Evolutionary conservation across 257 asterid genomes (phyloP).

Genomic region (Linaria vulgaris): DNA sequence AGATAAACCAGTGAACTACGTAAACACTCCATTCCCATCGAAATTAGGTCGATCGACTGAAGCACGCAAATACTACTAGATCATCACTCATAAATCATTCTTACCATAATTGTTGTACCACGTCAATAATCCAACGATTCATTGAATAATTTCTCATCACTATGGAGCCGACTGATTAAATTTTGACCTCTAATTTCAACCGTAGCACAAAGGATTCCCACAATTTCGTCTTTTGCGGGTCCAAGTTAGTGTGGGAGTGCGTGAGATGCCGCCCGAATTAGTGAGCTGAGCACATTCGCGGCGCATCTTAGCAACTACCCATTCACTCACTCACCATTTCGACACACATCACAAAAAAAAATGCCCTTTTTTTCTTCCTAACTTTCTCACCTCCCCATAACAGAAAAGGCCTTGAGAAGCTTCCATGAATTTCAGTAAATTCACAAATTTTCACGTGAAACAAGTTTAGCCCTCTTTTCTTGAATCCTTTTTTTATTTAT

Average conservation of each 20-base stretch:
- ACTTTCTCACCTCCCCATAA: conserved; percentile 25
- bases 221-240: conserved; percentile 17
- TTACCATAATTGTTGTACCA: too few relatives aligned
- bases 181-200: too few relatives aligned
- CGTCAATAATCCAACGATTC: too few relatives aligned
- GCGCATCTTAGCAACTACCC: conserved; percentile 34
- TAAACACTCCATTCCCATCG: too few relatives aligned
- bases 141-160: too few relatives aligned
- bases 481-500: conserved; percentile 14
- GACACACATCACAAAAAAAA: conserved; percentile 12
- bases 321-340: conserved; percentile 25
- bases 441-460: conserved; percentile 17
- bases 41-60: too few relatives aligned
- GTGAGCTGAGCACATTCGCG: conserved; percentile 25
- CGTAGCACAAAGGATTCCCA: too few relatives aligned
- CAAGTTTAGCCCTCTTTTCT: background rate
- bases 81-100: too few relatives aligned
- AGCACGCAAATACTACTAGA: too few relatives aligned
- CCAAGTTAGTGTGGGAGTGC: too few relatives aligned
- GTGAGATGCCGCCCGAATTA: conserved; percentile 25
- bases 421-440: conserved; percentile 16
- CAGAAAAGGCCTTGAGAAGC: conserved; percentile 9
- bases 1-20: too few relatives aligned
- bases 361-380: conserved; percentile 26
- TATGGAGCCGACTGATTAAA: too few relatives aligned